Base-by-base conservation (phyloP, 2,329 filamentous ascomycete species). In the Aspergillus brasiliensis region DNA sequence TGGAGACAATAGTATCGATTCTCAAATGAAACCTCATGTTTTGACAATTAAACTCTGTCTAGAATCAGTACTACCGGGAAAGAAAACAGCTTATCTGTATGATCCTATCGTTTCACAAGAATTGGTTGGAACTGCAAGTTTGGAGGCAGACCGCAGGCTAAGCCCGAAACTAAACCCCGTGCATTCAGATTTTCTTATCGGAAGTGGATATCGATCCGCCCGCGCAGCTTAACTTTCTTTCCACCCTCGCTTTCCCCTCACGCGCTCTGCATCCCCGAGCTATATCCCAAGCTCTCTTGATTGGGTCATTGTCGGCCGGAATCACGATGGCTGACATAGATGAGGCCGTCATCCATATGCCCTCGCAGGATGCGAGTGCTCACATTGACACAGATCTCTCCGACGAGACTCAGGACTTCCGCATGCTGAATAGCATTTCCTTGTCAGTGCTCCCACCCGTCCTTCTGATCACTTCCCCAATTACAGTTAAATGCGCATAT, bases 381-480 rank as follows among this genome's bases (percentile, higher is more conserved):
- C 70, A 75, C 57, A 65, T 72, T n/a, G 87, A 90, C 58, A 82
- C 86, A 51, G 86, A 87, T 62, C 82, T 88, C 56, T 89, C 89
- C 42, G 93, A 97, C 68, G 90, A 93, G 74, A 86, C 88, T 2
- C 92, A 93, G 70, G 94, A 98, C 78, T 97, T 94, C 75, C 88
- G 91, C 65, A 88, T 93, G 63, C 88, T 89, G 42, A 81, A 80
- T 62, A 80, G 81, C 60, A 73, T 88, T 65, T 83, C 81, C 75
- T 82, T 81, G 76, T 82, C 69, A 62, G 72, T 69, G 40, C 17
- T 27, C 2, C 51, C 48, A 25, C 11, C 8, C 31, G 8, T 23
- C 19, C 42, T 7, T 27, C 6, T 25, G 21, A 1, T 2, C 19
- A 13, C 23, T 8, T 2, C 2, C 28, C 7, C 27, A 10, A 8